Evolutionary conservation across 768 basidiomycete genomes (phyloP), one percentile per base, ranked within the genome.

Genomic region (Daedaleopsis nitida): DNA sequence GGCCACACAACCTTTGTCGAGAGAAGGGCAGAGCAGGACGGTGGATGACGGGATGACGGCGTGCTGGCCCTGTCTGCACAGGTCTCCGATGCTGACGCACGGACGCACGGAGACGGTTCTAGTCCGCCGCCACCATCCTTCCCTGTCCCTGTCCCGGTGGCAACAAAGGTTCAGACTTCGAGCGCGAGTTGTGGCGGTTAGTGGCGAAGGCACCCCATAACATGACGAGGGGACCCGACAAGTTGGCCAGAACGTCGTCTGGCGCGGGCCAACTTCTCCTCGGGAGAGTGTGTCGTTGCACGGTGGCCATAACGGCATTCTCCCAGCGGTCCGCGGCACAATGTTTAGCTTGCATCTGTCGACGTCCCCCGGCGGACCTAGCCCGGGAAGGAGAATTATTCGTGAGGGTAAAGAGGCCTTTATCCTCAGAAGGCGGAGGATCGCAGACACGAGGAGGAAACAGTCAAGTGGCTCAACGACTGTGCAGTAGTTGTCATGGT

Each of bases 401-500:
- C 37, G 24, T 19, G n/a, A 24, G 21, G 39, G 39, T 42, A 42
- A 10, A 42, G 39, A 17, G 39, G 39, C 39, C 11, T 42, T 42
- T 32, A 7, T 32, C 27, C 27, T n/a, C n/a, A n/a, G n/a, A n/a
- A n/a, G n/a, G n/a, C n/a, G n/a, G n/a, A n/a, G n/a, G n/a, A n/a
- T n/a, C n/a, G n/a, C n/a, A n/a, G n/a, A 34, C 12, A 27, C 32
- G 34, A 39, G 2, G 27, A 55, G 12, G 47, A 23, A 19, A 23
- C 8, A 23, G 7, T 23, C 11, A 21, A 48, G 47, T 12, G n/a
- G 19, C 19, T 48, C 47, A 48, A 19, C n/a, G 47, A 48, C 47
- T 48, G 47, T 34, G 27, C 32, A 43, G 42, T 39, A 57, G 60
- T 52, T 52, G 55, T 23, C 43, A 62, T 57, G 60, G 23, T 50